Base-by-base conservation (phyloP, 1,139 yeast genomes). In the Yamadazyma conglobata region DNA sequence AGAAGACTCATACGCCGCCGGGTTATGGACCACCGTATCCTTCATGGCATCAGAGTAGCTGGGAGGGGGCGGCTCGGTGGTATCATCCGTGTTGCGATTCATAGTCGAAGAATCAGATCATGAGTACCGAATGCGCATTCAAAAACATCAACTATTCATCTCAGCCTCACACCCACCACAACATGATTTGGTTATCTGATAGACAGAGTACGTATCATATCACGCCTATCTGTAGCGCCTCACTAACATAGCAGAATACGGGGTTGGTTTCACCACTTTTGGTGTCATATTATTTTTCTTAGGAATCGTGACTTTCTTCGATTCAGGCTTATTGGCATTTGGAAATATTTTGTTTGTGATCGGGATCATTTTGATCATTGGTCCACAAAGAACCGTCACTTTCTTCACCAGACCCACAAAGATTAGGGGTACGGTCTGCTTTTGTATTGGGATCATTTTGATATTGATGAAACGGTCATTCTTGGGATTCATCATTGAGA, bases 251-350 rank as follows among this genome's bases (percentile, higher is more conserved):
- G 6, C 44, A 86, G 95, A 88, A 58, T 81, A 81, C 50, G 98
- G 98, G 18, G 96, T 87, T 16, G 96, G 88, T 7, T 84, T 89
- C 67, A 86, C 96, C 10, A 89, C 95, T 15, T 85, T 84, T 16
- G 96, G 91, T 37, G 73, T 82, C 35, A 56, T 85, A 27, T 82
- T 87, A 54, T 84, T 91, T 56, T 54, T 86, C 6, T 65, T 89
- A 22, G 98, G 98, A 9, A 72, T 91, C 25, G 52, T 88, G 52
- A 77, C 96, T 16, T 79, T 91, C 42, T 91, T 91, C 52, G 97
- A 91, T 54, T 72, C 95, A 7, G 93, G 94, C 1, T 68, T 91
- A 28, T 69, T 91, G 38, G 96, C 96, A 2, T 71, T 91, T 53
- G 96, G 96, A 15, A 89, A 89, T 51, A 77, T 79, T 4, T 59